Evolutionary conservation across 805 yeast species (phyloP).

Genomic region (Candida mattraensis): DNA sequence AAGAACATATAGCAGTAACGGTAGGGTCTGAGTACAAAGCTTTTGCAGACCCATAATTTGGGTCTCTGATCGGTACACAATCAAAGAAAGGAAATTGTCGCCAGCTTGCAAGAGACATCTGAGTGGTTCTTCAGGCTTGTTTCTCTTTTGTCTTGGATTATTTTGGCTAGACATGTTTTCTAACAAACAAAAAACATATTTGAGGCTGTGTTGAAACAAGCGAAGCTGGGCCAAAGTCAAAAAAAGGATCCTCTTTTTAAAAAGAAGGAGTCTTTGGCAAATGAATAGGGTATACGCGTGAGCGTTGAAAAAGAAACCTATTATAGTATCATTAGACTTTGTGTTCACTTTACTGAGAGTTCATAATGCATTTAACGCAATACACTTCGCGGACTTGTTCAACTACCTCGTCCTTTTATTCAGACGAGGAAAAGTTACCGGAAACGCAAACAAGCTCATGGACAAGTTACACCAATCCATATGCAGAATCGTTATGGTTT

Average conservation of each 20-base stretch:
- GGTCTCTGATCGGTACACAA: constrained; percentile 80
- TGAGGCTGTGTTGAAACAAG: constrained; percentile 15
- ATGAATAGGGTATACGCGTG: too few relatives aligned
- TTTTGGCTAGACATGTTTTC: background rate
- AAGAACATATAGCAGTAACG: constrained; percentile 61
- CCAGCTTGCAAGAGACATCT: constrained; percentile 38
- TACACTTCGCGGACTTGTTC: constrained; percentile 4
- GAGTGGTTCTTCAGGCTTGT: background rate
- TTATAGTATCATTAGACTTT: too few relatives aligned
- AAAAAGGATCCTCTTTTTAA: constrained; percentile 3
- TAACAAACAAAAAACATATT: constrained; percentile 2
- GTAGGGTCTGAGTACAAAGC: constrained; percentile 80
- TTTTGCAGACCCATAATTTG: constrained; percentile 57
- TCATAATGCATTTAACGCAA: too few relatives aligned
- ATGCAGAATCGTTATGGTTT: constrained; percentile 44
- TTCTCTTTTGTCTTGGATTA: background rate
- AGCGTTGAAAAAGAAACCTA: too few relatives aligned
- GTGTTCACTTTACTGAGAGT: too few relatives aligned
- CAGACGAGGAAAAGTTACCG: constrained; percentile 6
- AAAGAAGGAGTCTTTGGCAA: background rate
- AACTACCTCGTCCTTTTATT: constrained; percentile 21
- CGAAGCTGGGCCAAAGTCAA: constrained; percentile 2
- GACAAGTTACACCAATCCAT: constrained; percentile 35
- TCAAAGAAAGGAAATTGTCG: constrained; percentile 87
- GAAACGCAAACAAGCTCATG: constrained; percentile 3